Base-by-base conservation (phyloP, 495 filamentous ascomycete genomes). In the Penicilliopsis zonata region DNA sequence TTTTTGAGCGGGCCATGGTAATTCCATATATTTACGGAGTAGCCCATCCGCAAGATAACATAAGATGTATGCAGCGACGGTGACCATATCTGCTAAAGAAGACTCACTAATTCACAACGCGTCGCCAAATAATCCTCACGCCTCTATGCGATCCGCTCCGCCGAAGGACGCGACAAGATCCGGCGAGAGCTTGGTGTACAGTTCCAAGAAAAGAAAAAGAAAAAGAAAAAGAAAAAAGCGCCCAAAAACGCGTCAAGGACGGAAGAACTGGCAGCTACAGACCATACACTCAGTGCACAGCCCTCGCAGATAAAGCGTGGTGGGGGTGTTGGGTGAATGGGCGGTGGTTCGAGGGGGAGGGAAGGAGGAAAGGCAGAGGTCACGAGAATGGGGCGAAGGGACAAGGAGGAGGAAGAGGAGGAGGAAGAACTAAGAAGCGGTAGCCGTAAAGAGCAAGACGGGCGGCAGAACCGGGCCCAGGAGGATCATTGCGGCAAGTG, bases 361-460 rank as follows among this genome's bases (percentile, higher is more conserved):
- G 21, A 21, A 40, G 42, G 45, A 43, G 39, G 19, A 43, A 34
- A 25, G 24, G 18, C 27, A 33, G 13, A 31, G 25, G 35, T 18
- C 13, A 34, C 28, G 19, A 32, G 39, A 30, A 29, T 36, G 28
- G 28, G 26, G 38, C 27, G 38, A 34, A 30, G 36, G 14, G 30
- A 31, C 52, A 43, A 39, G 13, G 18, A 31, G 9, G 18, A 33
- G 26, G 30, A 36, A 20, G 41, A 16, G 36, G 40, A 49, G 25
- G 40, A 31, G 33, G 18, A 37, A 42, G 55, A 49, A 51, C 55
- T 57, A 43, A 35, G 18, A 37, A 42, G 55, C 51, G 52, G 57
- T 57, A 43, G 38, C 41, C 33, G 40, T 38, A 41, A 47, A 50
- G 53, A 53, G 47, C 50, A 49, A 54, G n/a, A n/a, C 25, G n/a